Percentiles rank a stretch among this genome's conserved stretches.
phyloP scores from a whole-genome alignment of 192 early-diverging fungal genomes.

The Podila epigama region DNA sequence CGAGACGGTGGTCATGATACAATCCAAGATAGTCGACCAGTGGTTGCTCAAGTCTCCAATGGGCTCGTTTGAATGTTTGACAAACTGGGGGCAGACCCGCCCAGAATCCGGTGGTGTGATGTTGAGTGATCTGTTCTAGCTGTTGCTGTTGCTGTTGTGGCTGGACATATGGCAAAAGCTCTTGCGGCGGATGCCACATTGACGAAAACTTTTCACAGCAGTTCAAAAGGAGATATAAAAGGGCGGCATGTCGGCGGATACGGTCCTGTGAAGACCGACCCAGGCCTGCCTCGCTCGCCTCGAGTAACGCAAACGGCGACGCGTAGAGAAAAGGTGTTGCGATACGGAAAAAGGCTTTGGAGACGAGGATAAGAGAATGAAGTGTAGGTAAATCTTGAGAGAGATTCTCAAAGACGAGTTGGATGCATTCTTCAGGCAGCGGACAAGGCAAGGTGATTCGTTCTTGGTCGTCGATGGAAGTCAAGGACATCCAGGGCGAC shows the following conservation, averaged over 20 bases:
- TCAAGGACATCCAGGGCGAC: slow-evolving; percentile 12
- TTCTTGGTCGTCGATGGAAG: background rate
- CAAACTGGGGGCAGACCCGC: slow-evolving; percentile 22
- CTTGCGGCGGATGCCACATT: background rate
- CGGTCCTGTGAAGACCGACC: slow-evolving; percentile 13
- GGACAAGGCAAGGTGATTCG: background rate
- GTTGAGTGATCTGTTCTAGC: background rate
- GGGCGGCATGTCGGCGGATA: slow-evolving; percentile 26
- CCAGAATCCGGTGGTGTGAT: slow-evolving; percentile 7
- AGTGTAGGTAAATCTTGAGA: slow-evolving; percentile 16
- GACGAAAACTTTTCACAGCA: slow-evolving; percentile 2
- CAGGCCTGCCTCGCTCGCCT: slow-evolving; percentile 22
- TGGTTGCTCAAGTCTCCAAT: slow-evolving; percentile 9
- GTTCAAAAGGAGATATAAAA: slow-evolving; percentile 41
- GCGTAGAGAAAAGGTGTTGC: slow-evolving; percentile 35
- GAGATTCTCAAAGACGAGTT: slow-evolving; percentile 27
- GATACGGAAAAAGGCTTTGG: slow-evolving; percentile 41
- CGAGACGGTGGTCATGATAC: slow-evolving; percentile 23
- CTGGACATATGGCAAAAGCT: background rate
- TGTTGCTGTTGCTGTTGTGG: background rate
- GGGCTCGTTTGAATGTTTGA: background rate
- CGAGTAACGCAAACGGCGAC: slow-evolving; percentile 29
- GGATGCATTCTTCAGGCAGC: slow-evolving; percentile 38
- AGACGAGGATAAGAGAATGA: slow-evolving; percentile 25
- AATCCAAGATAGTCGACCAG: slow-evolving; percentile 33